Percentiles rank a stretch among this genome's conserved stretches.
These are phyloP conservation scores for Colletotrichum higginsianum DNA, from an alignment of 2,329 filamentous ascomycete genomes.

Conservation along the genomic window DNA sequence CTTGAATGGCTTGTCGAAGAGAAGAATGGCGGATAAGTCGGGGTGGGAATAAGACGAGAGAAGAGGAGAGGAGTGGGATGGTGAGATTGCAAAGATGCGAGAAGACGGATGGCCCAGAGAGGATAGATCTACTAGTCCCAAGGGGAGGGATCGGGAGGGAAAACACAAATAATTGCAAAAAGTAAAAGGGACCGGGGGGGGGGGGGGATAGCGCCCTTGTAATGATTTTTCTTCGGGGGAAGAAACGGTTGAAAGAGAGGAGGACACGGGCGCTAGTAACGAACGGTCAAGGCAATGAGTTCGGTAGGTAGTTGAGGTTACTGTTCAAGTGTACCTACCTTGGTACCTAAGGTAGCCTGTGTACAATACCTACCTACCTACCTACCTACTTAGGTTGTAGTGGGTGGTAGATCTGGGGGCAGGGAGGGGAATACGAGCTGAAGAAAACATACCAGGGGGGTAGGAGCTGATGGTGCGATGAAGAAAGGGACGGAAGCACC, in stretches of 20 bases:
- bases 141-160: conserved; percentile 2
- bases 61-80: conserved; percentile 7
- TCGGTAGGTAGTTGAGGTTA: neutral
- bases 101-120: conserved; percentile 10
- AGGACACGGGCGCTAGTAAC: neutral
- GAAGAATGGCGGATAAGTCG: conserved; percentile 9
- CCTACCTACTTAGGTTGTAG: too few relatives aligned
- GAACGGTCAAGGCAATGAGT: conserved; percentile 5
- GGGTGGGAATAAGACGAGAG: neutral
- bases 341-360: too few relatives aligned
- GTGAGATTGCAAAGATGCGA: conserved; percentile 14
- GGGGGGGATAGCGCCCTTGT: conserved; percentile 6
- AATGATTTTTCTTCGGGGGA: conserved; percentile 3
- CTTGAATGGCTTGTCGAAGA: conserved; percentile 3
- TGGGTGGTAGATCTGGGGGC: neutral
- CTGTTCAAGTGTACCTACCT: too few relatives aligned
- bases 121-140: neutral
- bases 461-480: conserved; percentile 19
- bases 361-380: too few relatives aligned
- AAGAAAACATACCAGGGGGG: conserved; percentile 36
- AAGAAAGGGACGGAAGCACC: conserved; percentile 8
- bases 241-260: neutral
- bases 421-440: conserved; percentile 42
- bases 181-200: too few relatives aligned
- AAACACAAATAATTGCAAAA: neutral